Evolutionary conservation across 2,329 filamentous ascomycete genomes (phyloP).

Genomic region (Paracorniculantispora psalliotae): DNA sequence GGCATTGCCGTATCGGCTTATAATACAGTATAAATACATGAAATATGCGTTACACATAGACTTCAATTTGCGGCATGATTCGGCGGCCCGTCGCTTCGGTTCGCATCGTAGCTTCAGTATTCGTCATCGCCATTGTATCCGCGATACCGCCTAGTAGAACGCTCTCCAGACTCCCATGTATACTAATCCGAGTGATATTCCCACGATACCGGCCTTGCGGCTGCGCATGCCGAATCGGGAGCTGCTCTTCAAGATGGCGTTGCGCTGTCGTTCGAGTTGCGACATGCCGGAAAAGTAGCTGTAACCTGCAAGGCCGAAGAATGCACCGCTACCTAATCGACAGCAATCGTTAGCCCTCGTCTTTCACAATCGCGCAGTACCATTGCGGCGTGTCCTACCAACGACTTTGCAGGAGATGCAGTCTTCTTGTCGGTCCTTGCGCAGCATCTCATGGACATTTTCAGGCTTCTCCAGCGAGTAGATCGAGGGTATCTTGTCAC

Average conservation of each 20-base stretch:
- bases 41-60: not conserved
- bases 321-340: conserved; percentile 62
- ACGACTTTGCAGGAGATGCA: conserved; percentile 67
- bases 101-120: not conserved
- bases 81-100: not conserved
- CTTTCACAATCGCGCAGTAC: not conserved
- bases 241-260: conserved; percentile 62
- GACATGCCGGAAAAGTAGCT: conserved; percentile 70
- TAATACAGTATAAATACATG: conserved; percentile 7
- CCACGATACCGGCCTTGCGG: conserved; percentile 60
- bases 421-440: conserved; percentile 55
- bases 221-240: conserved; percentile 69
- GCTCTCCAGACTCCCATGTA: conserved; percentile 68
- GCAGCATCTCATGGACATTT: conserved; percentile 54
- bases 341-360: not conserved
- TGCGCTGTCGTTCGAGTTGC: conserved; percentile 63
- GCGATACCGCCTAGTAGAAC: conserved; percentile 41
- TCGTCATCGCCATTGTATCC: not conserved
- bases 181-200: conserved; percentile 61
- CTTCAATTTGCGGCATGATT: not conserved
- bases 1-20: not conserved
- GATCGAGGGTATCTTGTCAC: conserved; percentile 45
- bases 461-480: conserved; percentile 56
- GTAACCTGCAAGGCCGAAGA: conserved; percentile 70
- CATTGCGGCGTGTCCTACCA: conserved; percentile 43